Conservation (phyloP, 306 rosid genomes). For the Cyclanthera cordifolia region DNA sequence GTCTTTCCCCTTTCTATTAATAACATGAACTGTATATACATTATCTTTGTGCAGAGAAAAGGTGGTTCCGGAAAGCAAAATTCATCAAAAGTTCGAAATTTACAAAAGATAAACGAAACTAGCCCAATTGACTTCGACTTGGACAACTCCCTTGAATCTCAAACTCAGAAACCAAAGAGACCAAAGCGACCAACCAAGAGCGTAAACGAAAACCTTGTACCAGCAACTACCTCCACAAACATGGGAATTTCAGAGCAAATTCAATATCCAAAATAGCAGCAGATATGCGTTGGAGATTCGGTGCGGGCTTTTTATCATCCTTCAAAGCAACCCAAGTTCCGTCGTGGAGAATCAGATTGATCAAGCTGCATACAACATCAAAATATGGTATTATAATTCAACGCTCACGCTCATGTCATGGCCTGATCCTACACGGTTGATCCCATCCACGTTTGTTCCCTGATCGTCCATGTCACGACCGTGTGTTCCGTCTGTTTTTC, state of each 20-base stretch:
- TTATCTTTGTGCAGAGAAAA: conserved; percentile 50
- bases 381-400: not conserved
- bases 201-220: conserved; percentile 52
- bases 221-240: conserved; percentile 25
- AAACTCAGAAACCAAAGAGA: conserved; percentile 43
- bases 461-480: not conserved
- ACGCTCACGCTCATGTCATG: not conserved
- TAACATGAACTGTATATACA: not conserved
- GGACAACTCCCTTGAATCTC: conserved; percentile 40
- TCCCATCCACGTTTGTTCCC: not conserved
- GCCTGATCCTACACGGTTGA: not conserved
- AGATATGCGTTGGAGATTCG: not conserved
- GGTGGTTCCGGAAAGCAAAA: conserved; percentile 33
- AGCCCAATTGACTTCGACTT: conserved; percentile 22
- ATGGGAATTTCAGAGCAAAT: conserved; percentile 26
- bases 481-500: not conserved
- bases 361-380: not conserved
- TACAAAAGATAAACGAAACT: conserved; percentile 31
- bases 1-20: not conserved
- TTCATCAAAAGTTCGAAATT: conserved; percentile 30
- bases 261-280: conserved; percentile 16
- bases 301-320: not conserved
- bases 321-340: not conserved
- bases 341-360: not conserved
- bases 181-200: conserved; percentile 64